These are phyloP conservation scores for Carex parvula DNA, from an alignment of 176 grass and related monocot genomes.

Conservation along the genomic window DNA sequence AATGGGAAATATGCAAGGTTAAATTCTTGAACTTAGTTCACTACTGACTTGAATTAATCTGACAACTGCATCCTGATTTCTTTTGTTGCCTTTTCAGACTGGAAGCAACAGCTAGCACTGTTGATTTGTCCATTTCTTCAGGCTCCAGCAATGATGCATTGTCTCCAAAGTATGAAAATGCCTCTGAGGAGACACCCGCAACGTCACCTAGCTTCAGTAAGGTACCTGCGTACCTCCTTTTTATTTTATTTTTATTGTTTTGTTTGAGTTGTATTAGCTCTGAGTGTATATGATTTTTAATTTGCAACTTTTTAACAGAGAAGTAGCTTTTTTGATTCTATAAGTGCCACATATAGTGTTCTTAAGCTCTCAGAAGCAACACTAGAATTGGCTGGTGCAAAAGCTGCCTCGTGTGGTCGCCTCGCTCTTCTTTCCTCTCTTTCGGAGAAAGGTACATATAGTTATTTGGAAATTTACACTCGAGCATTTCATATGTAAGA, in stretches of 20 bases:
- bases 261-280: not conserved
- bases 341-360: slow-evolving; percentile 28
- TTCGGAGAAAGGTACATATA: slow-evolving; percentile 66
- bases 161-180: slow-evolving; percentile 36
- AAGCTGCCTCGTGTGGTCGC: slow-evolving; percentile 82
- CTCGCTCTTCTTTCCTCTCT: slow-evolving; percentile 54
- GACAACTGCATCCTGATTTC: slow-evolving; percentile 19
- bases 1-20: slow-evolving; percentile 83
- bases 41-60: not conserved
- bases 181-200: slow-evolving; percentile 23
- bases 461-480: not conserved
- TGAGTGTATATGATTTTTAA: not conserved
- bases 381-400: slow-evolving; percentile 80
- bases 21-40: slow-evolving; percentile 23
- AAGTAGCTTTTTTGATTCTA: slow-evolving; percentile 31
- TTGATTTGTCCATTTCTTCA: slow-evolving; percentile 54
- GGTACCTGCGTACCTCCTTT: not conserved
- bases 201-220: slow-evolving; percentile 21
- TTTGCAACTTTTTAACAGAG: slow-evolving; percentile 32
- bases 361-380: slow-evolving; percentile 72
- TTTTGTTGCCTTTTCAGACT: slow-evolving; percentile 47
- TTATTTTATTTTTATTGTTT: not conserved
- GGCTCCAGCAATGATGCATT: slow-evolving; percentile 26
- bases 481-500: not conserved
- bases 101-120: slow-evolving; percentile 58